Evolutionary conservation across 2,329 filamentous ascomycete species (phyloP), one percentile per base, ranked within the genome.

Genomic region (Paracoccidioides brasiliensis): DNA sequence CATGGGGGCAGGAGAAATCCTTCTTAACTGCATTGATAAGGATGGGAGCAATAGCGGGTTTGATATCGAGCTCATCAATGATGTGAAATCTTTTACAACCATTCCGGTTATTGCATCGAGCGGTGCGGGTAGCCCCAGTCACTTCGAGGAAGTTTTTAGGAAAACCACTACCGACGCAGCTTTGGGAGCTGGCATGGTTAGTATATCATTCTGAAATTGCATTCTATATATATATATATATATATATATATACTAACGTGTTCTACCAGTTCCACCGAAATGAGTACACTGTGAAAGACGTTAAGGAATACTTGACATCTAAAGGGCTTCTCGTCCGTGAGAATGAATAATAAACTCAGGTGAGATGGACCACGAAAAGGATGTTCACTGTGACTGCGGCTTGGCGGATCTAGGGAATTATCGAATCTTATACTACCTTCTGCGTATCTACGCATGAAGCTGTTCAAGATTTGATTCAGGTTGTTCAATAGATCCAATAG

Each of bases 21-120:
- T 98, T 53, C 81, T 98, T 56, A 98, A 98, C 74, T 96, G 90
- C 76, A 98, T 98, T 65, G 93, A 98, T 76, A 88, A 86, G 68
- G 93, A 98, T 70, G 93, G 93, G 54, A 93, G 88, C 56, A 96
- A 95, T 73, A 86, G 82, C 63, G 93, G 93, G 1, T 98, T 96
- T 68, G 93, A 98, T 70, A 77, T 95, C 8, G 93, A 97, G 75
- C 78, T 98, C 55, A 88, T 98, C 64, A 75, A 80, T 52, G 86
- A 90, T 67, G 91, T 97, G 57, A 98, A 98, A 74, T 75, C 68
- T n/a, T 82, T 87, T 15, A 80, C 95, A 60, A 86, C 79, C 67
- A 96, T 98, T 61, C 93, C 93, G 5, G 93, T 98, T 52, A 95
- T 98, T 72, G 90, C 93, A 12, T 93, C 87, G 33, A 95, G 88